Evolutionary conservation across 768 basidiomycete genomes (phyloP).

Genomic region (Sporobolomyces pararoseus): DNA sequence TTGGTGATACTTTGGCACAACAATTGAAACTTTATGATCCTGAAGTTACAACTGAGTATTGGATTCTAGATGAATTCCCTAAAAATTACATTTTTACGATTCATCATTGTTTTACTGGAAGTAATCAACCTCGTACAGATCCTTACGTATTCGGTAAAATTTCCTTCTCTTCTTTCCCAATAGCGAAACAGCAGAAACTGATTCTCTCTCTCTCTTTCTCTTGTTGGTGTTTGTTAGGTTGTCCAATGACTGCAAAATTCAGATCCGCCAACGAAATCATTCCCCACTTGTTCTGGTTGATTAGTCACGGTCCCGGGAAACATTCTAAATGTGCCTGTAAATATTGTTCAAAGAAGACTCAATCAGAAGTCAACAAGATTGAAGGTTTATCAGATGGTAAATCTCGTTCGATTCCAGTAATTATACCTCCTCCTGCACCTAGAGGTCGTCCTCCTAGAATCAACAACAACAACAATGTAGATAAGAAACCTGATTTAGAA

Average conservation of each 20-base stretch:
- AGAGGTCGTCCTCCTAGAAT: too few species aligned
- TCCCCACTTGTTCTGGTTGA: conserved; percentile 77
- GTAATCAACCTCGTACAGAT: conserved; percentile 62
- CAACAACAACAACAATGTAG: background rate
- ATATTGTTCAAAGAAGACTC: conserved; percentile 42
- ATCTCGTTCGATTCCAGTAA: too few species aligned
- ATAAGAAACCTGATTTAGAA: background rate
- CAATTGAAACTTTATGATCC: conserved; percentile 47
- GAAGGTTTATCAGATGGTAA: conserved; percentile 9
- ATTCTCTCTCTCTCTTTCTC: background rate
- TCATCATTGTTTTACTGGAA: conserved; percentile 64
- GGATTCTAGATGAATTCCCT: conserved; percentile 66
- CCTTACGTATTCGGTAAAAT: conserved; percentile 68
- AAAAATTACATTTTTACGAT: conserved; percentile 66
- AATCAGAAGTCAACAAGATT: conserved; percentile 38
- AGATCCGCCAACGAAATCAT: conserved; percentile 81
- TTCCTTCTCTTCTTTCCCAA: conserved; percentile 44
- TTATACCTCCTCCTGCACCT: background rate
- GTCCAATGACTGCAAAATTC: conserved; percentile 55
- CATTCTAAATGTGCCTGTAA: conserved; percentile 37
- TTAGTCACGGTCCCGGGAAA: conserved; percentile 49
- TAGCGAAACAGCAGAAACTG: conserved; percentile 47
- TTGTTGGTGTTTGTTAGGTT: conserved; percentile 41
- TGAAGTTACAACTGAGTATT: conserved; percentile 46
- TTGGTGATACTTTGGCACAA: conserved; percentile 54